Evolutionary conservation across 2,329 filamentous ascomycete species (phyloP), one percentile per base, ranked within the genome.

Genomic region (Didymosphaeria variabile): DNA sequence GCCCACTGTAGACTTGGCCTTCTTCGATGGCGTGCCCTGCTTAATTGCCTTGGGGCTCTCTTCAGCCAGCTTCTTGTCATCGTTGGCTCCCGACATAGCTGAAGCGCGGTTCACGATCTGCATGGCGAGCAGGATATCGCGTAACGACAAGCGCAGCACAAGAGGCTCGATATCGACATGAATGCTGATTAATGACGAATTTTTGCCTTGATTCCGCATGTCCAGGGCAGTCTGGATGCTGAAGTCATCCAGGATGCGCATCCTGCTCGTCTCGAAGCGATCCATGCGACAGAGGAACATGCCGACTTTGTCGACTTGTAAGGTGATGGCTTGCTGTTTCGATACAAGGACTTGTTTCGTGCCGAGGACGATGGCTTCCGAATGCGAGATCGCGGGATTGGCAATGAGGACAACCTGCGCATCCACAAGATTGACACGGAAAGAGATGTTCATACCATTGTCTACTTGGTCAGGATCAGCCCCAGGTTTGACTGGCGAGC

Each of bases 221-320:
- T 99, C 94, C 83, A 99, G 88, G 2, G 92, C 95, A 70, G 97
- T 85, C 65, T 95, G 91, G 10, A 98, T 83, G 2, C 93, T 97
- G 76, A 99, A 99, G 78, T 99, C 94, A 74, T 99, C 96, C 34
- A 99, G 87, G 63, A 99, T 97, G 19, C 95, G 89, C 50, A 99
- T 85, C 40, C 93, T 88, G 44, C 90, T 94, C 3, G 91, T 93
- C 68, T 99, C 94, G 69, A 98, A 98, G 65, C 90, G 92, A 78
- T 99, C 96, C 95, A 99, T 99, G 13, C 95, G 91, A 75, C 96
- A 99, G 34, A 99, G 80, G 77, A 97, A 99, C 95, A 99, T 99
- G 69, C 95, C 95, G 56, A 98, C 87, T 73, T 98, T 90, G 8
- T 93, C 94, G 2, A 99, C 88, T 74, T 99, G 94, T 73, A 99